phyloP scores from a whole-genome alignment of 1,284 basidiomycete genomes.

The Ceratobasidium sp. region DNA sequence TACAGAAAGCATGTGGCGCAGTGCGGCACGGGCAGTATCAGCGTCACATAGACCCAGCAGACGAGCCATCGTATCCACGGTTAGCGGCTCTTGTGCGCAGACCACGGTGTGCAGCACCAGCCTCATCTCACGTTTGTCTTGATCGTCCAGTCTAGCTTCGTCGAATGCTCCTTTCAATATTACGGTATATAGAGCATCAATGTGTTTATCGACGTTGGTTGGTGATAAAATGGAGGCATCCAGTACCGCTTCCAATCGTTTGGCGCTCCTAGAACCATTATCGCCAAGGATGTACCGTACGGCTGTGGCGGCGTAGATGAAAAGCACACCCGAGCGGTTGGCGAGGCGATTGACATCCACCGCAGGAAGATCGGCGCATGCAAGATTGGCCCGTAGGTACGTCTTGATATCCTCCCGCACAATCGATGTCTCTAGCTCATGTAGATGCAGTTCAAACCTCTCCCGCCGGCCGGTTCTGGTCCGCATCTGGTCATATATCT shows the following conservation, averaged over 20 bases:
- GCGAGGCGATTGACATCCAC: neutral
- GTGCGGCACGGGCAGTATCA: neutral
- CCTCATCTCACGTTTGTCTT: slow-evolving; percentile 4
- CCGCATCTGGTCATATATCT: neutral
- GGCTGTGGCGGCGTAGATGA: slow-evolving; percentile 25
- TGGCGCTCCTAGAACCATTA: neutral
- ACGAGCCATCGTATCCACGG: neutral
- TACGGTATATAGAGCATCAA: neutral
- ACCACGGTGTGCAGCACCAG: slow-evolving; percentile 8
- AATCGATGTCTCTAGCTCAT: neutral
- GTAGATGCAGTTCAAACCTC: neutral
- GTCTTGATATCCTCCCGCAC: neutral
- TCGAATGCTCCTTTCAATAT: slow-evolving; percentile 18
- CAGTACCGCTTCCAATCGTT: neutral
- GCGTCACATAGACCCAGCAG: neutral
- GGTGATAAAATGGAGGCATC: neutral
- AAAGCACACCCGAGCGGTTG: neutral
- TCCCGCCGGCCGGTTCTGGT: neutral
- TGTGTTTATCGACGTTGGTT: neutral
- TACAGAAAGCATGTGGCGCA: slow-evolving; percentile 10
- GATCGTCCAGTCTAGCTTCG: neutral
- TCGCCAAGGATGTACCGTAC: slow-evolving; percentile 26
- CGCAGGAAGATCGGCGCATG: neutral
- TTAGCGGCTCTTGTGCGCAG: slow-evolving; percentile 22
- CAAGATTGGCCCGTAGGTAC: neutral